Percentiles rank a stretch among this genome's conserved stretches.
Evolutionary conservation across 2,329 filamentous ascomycete genomes (phyloP).

Genomic region (Clarireedia hainanense): DNA sequence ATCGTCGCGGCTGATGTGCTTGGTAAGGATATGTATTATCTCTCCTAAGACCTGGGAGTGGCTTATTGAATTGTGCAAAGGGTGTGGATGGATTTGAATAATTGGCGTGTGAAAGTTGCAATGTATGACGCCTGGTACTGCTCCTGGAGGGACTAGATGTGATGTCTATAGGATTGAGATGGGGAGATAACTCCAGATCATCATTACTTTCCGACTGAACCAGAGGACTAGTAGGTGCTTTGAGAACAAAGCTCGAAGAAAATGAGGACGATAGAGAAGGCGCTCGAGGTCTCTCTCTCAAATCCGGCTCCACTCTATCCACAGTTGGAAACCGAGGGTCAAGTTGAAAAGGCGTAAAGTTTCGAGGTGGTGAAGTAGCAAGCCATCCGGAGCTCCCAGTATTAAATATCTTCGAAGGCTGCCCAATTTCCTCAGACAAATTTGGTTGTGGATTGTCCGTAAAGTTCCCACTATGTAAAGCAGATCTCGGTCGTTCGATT

Average conservation of each 20-base stretch:
- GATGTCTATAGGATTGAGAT: conserved; percentile 44
- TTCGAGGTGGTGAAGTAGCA: conserved; percentile 47
- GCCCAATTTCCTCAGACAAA: conserved; percentile 9
- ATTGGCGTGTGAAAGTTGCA: conserved; percentile 54
- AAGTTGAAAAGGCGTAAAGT: conserved; percentile 41
- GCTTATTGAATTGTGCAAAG: conserved; percentile 36
- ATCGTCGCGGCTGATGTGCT: conserved; percentile 70
- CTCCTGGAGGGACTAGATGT: conserved; percentile 29
- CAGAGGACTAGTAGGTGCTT: conserved; percentile 84
- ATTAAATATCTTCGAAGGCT: conserved; percentile 10
- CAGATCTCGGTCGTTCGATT: conserved; percentile 77
- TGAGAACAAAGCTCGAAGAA: conserved; percentile 73
- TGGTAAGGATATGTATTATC: conserved; percentile 64
- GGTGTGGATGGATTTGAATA: conserved; percentile 34
- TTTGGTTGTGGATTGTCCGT: conserved; percentile 32
- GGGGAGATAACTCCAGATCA: conserved; percentile 57
- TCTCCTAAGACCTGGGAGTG: conserved; percentile 43
- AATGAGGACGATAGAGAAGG: conserved; percentile 65
- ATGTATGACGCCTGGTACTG: conserved; percentile 57
- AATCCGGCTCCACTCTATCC: conserved; percentile 13
- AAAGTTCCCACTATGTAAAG: conserved; percentile 61
- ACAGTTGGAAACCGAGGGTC: conserved; percentile 28
- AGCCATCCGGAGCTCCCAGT: conserved; percentile 36
- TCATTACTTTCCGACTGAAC: conserved; percentile 84
- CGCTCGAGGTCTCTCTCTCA: conserved; percentile 19